Percentiles rank a stretch among this genome's conserved stretches.
Conservation (phyloP, 805 yeast species). For the Lipomyces starkeyi region DNA sequence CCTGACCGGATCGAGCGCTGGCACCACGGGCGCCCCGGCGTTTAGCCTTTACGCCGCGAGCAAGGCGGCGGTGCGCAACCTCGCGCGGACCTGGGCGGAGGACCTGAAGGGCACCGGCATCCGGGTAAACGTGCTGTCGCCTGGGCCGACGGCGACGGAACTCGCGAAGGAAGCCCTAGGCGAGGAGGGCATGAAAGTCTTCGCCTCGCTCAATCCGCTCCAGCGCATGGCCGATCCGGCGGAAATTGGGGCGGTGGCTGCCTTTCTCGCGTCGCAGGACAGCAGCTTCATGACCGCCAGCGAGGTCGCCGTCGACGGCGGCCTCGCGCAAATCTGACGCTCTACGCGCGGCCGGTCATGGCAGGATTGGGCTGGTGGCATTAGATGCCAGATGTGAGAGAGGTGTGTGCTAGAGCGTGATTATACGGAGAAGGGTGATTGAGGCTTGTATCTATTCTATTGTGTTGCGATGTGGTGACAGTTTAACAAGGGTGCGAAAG, state of each 20-base stretch:
- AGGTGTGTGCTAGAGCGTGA: too few species aligned
- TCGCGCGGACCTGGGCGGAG: conserved; percentile 8
- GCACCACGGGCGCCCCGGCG: conserved; percentile 4
- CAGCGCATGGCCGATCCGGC: conserved; percentile 9
- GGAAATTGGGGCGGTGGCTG: conserved; percentile 9
- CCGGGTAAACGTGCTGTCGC: conserved; percentile 10
- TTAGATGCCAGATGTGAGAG: too few species aligned
- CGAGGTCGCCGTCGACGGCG: not conserved
- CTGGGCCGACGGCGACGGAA: conserved; percentile 7
- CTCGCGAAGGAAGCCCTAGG: conserved; percentile 6
- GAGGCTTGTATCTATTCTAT: too few species aligned
- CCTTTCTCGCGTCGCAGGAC: conserved; percentile 11
- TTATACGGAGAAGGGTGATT: too few species aligned
- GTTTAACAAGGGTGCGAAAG: too few species aligned
- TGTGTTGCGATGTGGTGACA: too few species aligned
- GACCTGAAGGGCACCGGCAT: not conserved
- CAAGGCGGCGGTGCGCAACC: conserved; percentile 6
- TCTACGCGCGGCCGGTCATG: too few species aligned
- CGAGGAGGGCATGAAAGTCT: conserved; percentile 11
- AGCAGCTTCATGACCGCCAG: conserved; percentile 10
- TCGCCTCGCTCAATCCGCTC: not conserved
- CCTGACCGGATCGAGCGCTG: conserved; percentile 1
- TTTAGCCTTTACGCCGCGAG: conserved; percentile 6
- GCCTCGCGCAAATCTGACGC: too few species aligned
- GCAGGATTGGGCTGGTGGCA: too few species aligned